A percentile compares a stretch with the other conserved stretches of the same genome.
These are phyloP conservation scores for Pestalotiopsis sp. DNA, from an alignment of 2,329 filamentous ascomycete species.

Conservation along the genomic window DNA sequence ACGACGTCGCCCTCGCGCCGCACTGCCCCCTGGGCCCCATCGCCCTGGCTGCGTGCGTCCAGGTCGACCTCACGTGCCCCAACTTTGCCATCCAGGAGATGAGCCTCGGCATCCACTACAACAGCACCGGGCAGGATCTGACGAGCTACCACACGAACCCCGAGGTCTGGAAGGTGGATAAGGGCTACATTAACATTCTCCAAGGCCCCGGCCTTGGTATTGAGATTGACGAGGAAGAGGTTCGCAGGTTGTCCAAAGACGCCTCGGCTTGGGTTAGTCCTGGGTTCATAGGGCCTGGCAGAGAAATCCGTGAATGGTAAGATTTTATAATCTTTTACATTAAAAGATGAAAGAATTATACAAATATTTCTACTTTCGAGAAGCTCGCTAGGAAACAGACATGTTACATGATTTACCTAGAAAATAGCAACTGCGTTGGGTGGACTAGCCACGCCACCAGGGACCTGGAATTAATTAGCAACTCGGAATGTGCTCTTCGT, in stretches of 20 bases:
- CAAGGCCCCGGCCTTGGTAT: constrained; percentile 68
- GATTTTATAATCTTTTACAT: too few relatives aligned
- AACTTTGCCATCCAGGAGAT: constrained; percentile 80
- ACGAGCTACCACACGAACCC: constrained; percentile 68
- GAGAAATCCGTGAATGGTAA: constrained; percentile 70
- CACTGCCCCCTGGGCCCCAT: constrained; percentile 76
- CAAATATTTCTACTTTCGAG: not conserved
- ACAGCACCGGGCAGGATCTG: constrained; percentile 66
- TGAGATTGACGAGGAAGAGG: constrained; percentile 70
- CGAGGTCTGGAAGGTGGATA: constrained; percentile 66
- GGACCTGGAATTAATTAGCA: constrained; percentile 23
- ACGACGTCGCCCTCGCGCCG: constrained; percentile 73
- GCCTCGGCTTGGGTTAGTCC: constrained; percentile 67
- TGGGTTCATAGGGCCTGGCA: constrained; percentile 69
- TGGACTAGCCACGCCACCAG: constrained; percentile 39
- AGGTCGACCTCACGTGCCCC: constrained; percentile 61
- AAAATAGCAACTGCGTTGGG: constrained; percentile 41
- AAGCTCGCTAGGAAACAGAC: not conserved
- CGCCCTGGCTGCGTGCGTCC: constrained; percentile 70
- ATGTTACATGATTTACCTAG: constrained; percentile 12
- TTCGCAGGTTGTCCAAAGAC: constrained; percentile 59
- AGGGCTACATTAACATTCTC: constrained; percentile 65
- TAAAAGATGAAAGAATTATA: not conserved
- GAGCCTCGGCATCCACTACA: constrained; percentile 81
- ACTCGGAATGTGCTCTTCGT: not conserved